phyloP scores from a whole-genome alignment of 306 rosid species.

The Oxytropis ochrocephala region DNA sequence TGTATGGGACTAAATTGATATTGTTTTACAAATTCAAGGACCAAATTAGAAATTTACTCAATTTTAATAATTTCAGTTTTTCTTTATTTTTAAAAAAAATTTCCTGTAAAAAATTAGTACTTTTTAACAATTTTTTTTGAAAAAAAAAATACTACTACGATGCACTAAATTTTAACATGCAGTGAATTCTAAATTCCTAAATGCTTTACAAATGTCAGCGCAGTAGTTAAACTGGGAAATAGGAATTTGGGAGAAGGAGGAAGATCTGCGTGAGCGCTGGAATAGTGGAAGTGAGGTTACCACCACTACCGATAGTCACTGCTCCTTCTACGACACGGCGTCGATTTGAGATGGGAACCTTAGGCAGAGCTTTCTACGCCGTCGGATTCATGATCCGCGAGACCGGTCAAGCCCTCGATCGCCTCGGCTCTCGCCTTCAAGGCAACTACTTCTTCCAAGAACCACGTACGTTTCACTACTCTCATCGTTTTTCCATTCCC shows the following conservation, averaged over 20 bases:
- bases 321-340: not conserved
- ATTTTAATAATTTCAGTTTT: no score
- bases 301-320: not conserved
- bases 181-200: not conserved
- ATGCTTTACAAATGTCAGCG: not conserved
- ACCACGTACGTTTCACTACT: slow-evolving; percentile 43
- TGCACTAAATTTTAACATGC: not conserved
- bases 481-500: not conserved
- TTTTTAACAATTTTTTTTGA: no score
- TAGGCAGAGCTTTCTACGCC: slow-evolving; percentile 79
- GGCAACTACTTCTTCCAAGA: slow-evolving; percentile 83
- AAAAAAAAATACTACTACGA: no score
- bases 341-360: slow-evolving; percentile 52
- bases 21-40: no score
- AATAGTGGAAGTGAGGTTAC: not conserved
- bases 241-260: not conserved
- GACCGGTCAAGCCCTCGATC: slow-evolving; percentile 93
- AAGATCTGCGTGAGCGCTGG: not conserved
- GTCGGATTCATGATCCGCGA: slow-evolving; percentile 99
- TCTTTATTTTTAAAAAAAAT: no score
- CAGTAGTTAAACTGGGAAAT: not conserved
- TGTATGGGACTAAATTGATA: no score
- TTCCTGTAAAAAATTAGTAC: no score
- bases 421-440: slow-evolving; percentile 86
- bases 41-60: no score